These are phyloP conservation scores for Aspergillus heteromorphus DNA, from an alignment of 495 filamentous ascomycete genomes.

Conservation along the genomic window DNA sequence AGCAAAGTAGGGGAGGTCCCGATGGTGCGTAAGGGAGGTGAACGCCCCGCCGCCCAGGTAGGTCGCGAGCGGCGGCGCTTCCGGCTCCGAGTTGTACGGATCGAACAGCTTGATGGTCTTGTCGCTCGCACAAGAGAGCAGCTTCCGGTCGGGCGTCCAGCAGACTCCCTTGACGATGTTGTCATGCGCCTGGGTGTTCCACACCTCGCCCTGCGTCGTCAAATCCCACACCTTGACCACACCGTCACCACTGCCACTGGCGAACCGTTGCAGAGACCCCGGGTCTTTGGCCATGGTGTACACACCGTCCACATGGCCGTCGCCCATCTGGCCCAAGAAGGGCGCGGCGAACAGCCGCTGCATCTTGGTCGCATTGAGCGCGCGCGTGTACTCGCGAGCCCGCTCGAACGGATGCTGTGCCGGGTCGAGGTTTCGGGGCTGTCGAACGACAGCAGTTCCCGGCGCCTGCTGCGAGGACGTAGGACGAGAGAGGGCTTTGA, in stretches of 20 bases:
- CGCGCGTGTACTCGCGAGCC: constrained; percentile 85
- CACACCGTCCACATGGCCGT: constrained; percentile 91
- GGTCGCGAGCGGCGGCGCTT: constrained; percentile 63
- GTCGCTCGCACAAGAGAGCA: constrained; percentile 88
- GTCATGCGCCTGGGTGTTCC: constrained; percentile 75
- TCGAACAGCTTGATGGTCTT: constrained; percentile 85
- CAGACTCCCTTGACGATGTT: constrained; percentile 88
- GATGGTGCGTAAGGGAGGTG: constrained; percentile 79
- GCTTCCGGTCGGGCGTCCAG: constrained; percentile 77
- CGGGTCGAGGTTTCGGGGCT: constrained; percentile 86
- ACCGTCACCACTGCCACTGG: constrained; percentile 78
- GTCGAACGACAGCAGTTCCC: constrained; percentile 65
- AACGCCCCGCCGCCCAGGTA: constrained; percentile 80
- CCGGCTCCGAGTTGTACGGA: constrained; percentile 66
- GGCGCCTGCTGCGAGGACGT: constrained; percentile 71
- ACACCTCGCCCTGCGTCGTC: constrained; percentile 69
- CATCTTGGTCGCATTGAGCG: constrained; percentile 86
- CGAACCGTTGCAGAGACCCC: constrained; percentile 61
- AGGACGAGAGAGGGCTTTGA: constrained; percentile 83
- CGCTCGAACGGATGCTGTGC: constrained; percentile 91
- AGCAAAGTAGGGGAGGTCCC: constrained; percentile 66
- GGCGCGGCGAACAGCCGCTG: constrained; percentile 95
- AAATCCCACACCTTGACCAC: constrained; percentile 94
- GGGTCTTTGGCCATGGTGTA: constrained; percentile 70
- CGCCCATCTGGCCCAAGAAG: constrained; percentile 81